These are phyloP conservation scores for Nothopassalora personata DNA, from an alignment of 2,329 filamentous ascomycete genomes.

Conservation along the genomic window DNA sequence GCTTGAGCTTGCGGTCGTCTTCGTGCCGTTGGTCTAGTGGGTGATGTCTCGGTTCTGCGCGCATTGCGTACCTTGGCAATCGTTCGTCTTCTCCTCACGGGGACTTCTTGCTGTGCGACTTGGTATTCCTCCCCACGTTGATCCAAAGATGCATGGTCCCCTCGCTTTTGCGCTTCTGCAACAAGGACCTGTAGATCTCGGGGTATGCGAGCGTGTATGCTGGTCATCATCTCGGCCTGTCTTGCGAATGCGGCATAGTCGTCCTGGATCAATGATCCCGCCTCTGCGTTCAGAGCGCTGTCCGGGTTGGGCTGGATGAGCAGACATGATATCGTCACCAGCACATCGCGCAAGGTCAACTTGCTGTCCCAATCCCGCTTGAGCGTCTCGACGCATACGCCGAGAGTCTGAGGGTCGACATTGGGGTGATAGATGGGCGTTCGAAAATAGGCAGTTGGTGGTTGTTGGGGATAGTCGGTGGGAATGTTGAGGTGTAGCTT, in stretches of 20 bases:
- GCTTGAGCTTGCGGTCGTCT: slow-evolving; percentile 11
- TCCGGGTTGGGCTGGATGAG: slow-evolving; percentile 61
- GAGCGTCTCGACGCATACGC: slow-evolving; percentile 60
- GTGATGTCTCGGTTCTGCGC: slow-evolving; percentile 22
- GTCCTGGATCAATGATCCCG: slow-evolving; percentile 54
- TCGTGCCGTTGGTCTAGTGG: slow-evolving; percentile 18
- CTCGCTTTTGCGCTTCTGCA: slow-evolving; percentile 50
- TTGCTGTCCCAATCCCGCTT: slow-evolving; percentile 58
- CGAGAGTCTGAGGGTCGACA: slow-evolving; percentile 57
- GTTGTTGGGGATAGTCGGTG: slow-evolving; percentile 48
- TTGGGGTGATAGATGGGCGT: slow-evolving; percentile 62
- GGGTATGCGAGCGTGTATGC: slow-evolving; percentile 55
- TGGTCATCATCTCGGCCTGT: slow-evolving; percentile 57
- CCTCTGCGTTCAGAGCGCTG: slow-evolving; percentile 57
- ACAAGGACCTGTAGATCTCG: slow-evolving; percentile 41
- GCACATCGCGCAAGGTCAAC: slow-evolving; percentile 55
- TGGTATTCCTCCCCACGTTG: slow-evolving; percentile 15
- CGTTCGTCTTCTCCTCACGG: slow-evolving; percentile 22
- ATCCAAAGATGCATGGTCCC: slow-evolving; percentile 29
- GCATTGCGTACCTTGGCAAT: slow-evolving; percentile 25
- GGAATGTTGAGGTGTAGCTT: slow-evolving; percentile 56
- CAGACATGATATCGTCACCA: slow-evolving; percentile 57
- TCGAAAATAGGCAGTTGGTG: slow-evolving; percentile 55
- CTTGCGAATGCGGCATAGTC: slow-evolving; percentile 54
- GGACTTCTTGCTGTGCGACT: slow-evolving; percentile 15